phyloP scores from a whole-genome alignment of 2,329 filamentous ascomycete genomes.

The Tetracladium maxilliforme region DNA sequence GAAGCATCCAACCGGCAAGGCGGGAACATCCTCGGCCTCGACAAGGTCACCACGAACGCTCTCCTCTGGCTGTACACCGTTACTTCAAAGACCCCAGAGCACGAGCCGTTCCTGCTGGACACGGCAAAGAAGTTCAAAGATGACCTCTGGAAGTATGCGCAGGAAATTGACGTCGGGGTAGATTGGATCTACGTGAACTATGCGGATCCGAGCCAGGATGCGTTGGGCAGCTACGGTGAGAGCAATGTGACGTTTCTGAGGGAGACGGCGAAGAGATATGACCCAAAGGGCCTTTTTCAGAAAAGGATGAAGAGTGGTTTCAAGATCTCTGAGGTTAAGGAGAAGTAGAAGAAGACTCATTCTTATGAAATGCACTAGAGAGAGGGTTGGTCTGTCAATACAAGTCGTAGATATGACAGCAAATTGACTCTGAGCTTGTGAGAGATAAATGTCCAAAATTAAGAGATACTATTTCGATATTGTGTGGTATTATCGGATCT shows the following conservation, averaged over 20 bases:
- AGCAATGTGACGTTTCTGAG: conserved; percentile 19
- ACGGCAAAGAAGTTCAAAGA: conserved; percentile 6
- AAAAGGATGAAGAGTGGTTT: conserved; percentile 12
- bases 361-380: too few species aligned
- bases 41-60: conserved; percentile 15
- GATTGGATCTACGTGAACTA: conserved; percentile 30
- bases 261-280: conserved; percentile 17
- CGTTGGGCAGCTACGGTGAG: conserved; percentile 22
- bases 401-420: too few species aligned
- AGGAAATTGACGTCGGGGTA: conserved; percentile 3
- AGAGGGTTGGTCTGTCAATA: too few species aligned
- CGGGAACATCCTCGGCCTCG: conserved; percentile 17
- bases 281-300: conserved; percentile 21
- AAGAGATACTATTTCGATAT: too few species aligned
- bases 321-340: too few species aligned
- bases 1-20: conserved; percentile 13
- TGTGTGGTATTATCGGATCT: too few species aligned
- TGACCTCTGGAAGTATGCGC: conserved; percentile 3
- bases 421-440: too few species aligned
- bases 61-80: conserved; percentile 5
- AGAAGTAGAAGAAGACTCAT: too few species aligned
- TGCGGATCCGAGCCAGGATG: conserved; percentile 22
- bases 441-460: too few species aligned
- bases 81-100: conserved; percentile 6
- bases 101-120: conserved; percentile 12